Conservation (phyloP, 1,139 yeast species). For the Saccharomycopsis crataegensis region DNA sequence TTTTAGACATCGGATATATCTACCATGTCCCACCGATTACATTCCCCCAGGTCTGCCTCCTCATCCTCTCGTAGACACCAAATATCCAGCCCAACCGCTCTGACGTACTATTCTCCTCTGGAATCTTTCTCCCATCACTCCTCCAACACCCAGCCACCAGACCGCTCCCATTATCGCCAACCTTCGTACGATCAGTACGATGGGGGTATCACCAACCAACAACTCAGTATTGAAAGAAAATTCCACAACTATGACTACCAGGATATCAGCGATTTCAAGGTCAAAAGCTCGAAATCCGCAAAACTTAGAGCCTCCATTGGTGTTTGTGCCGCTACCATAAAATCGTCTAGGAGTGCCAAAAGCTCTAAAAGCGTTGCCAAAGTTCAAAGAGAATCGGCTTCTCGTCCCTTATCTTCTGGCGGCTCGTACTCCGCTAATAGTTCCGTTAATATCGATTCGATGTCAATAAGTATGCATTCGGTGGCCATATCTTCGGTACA, state of each 20-base stretch:
- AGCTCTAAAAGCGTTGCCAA: background rate
- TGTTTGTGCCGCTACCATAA: slow-evolving; percentile 11
- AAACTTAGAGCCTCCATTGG: slow-evolving; percentile 13
- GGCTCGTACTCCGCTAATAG: background rate
- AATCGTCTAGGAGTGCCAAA: background rate
- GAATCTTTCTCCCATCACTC: no score
- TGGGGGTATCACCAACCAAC: background rate
- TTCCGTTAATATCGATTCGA: no score
- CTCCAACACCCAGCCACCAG: no score
- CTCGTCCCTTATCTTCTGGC: background rate
- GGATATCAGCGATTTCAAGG: slow-evolving; percentile 11
- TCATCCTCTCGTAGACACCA: no score
- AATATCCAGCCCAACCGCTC: no score
- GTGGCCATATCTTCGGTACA: slow-evolving; percentile 15
- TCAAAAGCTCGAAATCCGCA: background rate
- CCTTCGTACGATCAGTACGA: background rate
- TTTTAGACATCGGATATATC: no score
- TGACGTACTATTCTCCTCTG: no score
- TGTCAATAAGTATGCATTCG: slow-evolving; percentile 17
- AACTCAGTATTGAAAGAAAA: slow-evolving; percentile 15
- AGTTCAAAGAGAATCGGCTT: background rate
- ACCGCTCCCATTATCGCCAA: background rate
- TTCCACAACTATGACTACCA: slow-evolving; percentile 18
- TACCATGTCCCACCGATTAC: no score
- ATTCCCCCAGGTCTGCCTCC: no score